Evolutionary conservation across 352 stramenopile species (phyloP), one percentile per base, ranked within the genome.

Genomic region (Globisporangium yorkense): DNA sequence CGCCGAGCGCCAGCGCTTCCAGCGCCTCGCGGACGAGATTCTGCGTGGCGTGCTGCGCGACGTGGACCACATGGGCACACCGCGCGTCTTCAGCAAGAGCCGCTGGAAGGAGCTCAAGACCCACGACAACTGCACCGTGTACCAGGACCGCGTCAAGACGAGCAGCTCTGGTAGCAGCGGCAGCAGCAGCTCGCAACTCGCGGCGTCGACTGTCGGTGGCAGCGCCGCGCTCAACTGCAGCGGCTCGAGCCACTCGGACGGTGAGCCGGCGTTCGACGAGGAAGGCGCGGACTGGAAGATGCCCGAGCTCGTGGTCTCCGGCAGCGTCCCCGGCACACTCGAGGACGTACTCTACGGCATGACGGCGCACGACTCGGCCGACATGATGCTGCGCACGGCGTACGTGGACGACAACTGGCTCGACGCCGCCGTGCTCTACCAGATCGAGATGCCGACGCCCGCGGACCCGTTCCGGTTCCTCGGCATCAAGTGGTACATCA

Each of bases 401-500:
- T 68, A 68, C 56, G 50, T 61, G 24, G 47, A 65, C 39, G 62
- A 65, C 20, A 13, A 44, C 27, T 50, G 59, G 49, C 51, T 68
- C 50, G 56, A 68, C 40, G 62, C 46, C 13, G 50, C 51, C 0
- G 54, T 65, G 40, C 62, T 65, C 33, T 9, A 37, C 33, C 50
- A 51, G 51, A 54, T 65, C 51, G 27, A 65, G 24, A 15, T 31
- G 41, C 62, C 62, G 29, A 65, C 56, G 0, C 5, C 21, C 5
- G 27, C 37, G 3, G 40, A 65, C 20, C 62, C 62, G 24, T 68
- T 68, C 51, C 49, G 29, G 18, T 65, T 65, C 43, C 51, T 68
- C 20, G 57, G 51, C 3, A 40, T 68, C 56, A 63, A 68, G 51
- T 68, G 62, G 62, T 54, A 53, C 39, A 37, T 68, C 45, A 59